phyloP scores from a whole-genome alignment of 805 yeast genomes.

The Ogataea glucozyma region DNA sequence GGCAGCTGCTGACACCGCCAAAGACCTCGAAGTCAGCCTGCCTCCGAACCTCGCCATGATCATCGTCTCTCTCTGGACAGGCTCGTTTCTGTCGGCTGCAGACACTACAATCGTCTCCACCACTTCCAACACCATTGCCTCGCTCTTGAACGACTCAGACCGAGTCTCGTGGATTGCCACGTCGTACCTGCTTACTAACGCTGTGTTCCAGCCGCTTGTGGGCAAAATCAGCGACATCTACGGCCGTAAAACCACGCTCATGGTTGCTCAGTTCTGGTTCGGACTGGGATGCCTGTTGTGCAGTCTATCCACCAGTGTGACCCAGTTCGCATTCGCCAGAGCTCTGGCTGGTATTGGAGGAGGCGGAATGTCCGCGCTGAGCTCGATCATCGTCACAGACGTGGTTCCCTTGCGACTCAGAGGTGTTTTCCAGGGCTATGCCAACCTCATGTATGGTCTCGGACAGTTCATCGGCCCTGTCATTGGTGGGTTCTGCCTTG shows the following conservation, averaged over 20 bases:
- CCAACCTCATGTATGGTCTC: constrained; percentile 39
- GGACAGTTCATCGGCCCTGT: constrained; percentile 48
- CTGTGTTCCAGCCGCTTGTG: constrained; percentile 73
- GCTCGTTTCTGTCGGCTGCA: constrained; percentile 52
- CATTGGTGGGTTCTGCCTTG: constrained; percentile 42
- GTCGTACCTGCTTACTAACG: constrained; percentile 63
- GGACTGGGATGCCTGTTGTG: constrained; percentile 47
- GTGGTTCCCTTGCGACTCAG: constrained; percentile 54
- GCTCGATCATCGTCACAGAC: constrained; percentile 56
- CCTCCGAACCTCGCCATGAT: constrained; percentile 14
- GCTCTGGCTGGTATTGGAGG: constrained; percentile 62
- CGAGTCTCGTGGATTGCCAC: constrained; percentile 72
- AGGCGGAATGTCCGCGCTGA: constrained; percentile 53
- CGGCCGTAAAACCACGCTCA: constrained; percentile 50
- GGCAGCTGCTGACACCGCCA: constrained; percentile 8
- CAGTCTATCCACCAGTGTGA: constrained; percentile 41
- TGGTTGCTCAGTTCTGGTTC: constrained; percentile 46
- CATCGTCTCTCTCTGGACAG: constrained; percentile 43
- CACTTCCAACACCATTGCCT: constrained; percentile 57
- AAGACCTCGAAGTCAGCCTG: constrained; percentile 1
- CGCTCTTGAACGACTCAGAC: constrained; percentile 54
- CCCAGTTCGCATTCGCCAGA: constrained; percentile 48
- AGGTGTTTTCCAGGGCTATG: constrained; percentile 55
- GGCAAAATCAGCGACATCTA: constrained; percentile 70
- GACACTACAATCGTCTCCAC: constrained; percentile 65